These are phyloP conservation scores for Pseudoneurospora amorphoporcata DNA, from an alignment of 495 filamentous ascomycete species.

Conservation along the genomic window DNA sequence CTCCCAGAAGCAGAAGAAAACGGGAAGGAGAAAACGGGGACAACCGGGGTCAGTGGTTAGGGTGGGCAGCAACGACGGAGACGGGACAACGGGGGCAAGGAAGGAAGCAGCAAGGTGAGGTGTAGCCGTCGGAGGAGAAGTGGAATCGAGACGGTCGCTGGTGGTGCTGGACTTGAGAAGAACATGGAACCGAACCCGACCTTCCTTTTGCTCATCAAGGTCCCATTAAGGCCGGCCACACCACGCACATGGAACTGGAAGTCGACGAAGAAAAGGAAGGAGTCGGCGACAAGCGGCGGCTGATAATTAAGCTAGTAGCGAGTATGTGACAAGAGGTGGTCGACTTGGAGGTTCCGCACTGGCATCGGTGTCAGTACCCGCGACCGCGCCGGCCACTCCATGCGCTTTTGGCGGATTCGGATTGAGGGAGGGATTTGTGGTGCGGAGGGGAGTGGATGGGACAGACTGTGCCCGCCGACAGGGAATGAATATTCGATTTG, in stretches of 20 bases:
- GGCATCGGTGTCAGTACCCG: slow-evolving; percentile 17
- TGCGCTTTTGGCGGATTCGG: not conserved
- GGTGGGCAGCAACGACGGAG: not conserved
- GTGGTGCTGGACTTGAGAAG: not conserved
- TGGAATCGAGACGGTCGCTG: not conserved
- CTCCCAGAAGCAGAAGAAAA: not conserved
- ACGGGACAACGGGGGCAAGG: not conserved
- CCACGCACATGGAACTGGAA: not conserved
- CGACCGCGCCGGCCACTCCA: not conserved
- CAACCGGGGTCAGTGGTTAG: not conserved
- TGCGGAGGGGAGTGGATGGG: not conserved
- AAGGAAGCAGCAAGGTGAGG: not conserved
- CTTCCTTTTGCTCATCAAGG: not conserved
- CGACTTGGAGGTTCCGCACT: not conserved
- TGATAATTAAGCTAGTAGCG: slow-evolving; percentile 10
- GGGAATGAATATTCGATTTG: not conserved
- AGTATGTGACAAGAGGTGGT: not conserved
- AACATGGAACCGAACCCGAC: not conserved
- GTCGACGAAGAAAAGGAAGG: not conserved
- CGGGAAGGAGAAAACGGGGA: not conserved
- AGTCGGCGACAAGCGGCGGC: not conserved
- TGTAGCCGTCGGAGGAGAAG: not conserved
- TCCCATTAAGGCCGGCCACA: not conserved
- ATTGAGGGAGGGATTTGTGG: not conserved
- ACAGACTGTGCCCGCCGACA: not conserved